Evolutionary conservation across 2,329 filamentous ascomycete genomes (phyloP).

Genomic region (Dactylellina haptotyla): DNA sequence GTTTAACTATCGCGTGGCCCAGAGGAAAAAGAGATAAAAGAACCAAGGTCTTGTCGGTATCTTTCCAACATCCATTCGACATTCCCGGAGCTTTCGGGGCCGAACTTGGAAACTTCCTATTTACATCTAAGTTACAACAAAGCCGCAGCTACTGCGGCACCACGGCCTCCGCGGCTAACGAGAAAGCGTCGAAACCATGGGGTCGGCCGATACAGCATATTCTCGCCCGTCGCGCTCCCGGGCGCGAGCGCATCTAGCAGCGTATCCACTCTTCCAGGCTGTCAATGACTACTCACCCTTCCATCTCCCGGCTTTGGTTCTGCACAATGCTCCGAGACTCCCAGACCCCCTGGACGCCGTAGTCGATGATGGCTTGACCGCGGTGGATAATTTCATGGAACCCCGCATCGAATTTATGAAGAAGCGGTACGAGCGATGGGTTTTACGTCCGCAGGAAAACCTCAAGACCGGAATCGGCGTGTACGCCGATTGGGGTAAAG

Average conservation of each 20-base stretch:
- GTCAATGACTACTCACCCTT: constrained; percentile 49
- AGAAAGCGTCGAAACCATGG: constrained; percentile 20
- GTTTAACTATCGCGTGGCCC: no score
- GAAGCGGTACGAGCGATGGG: constrained; percentile 43
- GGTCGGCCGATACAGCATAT: constrained; percentile 31
- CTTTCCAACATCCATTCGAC: no score
- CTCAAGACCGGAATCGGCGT: constrained; percentile 43
- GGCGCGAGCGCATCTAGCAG: constrained; percentile 29
- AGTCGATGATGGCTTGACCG: constrained; percentile 36
- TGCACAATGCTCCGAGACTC: constrained; percentile 32
- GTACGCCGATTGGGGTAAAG: constrained; percentile 48
- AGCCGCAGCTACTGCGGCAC: neutral
- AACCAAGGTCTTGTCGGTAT: no score
- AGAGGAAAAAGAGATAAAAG: no score
- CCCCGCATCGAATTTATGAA: constrained; percentile 29
- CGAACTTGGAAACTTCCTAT: no score
- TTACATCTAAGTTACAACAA: no score
- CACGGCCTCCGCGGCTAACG: neutral
- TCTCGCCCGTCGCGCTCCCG: constrained; percentile 41
- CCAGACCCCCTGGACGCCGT: constrained; percentile 44
- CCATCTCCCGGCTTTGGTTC: constrained; percentile 28
- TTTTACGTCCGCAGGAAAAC: constrained; percentile 37
- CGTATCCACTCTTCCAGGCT: constrained; percentile 38
- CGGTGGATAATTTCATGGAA: constrained; percentile 37
- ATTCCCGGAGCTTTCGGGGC: no score